Evolutionary conservation across 164 flowering plant species (phyloP).

Genomic region (Sextonia rubra): DNA sequence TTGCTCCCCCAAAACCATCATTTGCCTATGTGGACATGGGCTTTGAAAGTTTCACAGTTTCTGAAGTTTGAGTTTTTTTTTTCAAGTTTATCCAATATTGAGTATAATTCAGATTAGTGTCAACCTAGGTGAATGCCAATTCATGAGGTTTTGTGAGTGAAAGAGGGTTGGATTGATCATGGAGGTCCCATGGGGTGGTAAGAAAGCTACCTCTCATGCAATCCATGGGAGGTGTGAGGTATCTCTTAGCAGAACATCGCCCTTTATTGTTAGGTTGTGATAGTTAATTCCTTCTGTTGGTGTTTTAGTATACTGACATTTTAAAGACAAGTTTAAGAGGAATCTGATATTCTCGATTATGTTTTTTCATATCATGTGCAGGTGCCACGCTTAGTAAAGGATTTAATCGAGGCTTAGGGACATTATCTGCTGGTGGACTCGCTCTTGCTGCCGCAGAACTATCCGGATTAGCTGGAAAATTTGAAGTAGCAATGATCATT

Average conservation of each 20-base stretch:
- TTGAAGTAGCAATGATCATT: conserved; percentile 46
- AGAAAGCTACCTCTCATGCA: too few species aligned
- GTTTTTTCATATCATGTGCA: conserved; percentile 11
- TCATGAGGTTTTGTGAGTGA: too few species aligned
- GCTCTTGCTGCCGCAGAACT: conserved; percentile 64
- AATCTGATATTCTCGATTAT: background rate
- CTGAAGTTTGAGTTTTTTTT: too few species aligned
- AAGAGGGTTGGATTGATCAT: too few species aligned
- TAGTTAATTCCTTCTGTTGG: background rate
- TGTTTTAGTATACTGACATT: background rate
- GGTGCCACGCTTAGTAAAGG: conserved; percentile 92
- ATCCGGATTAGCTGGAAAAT: conserved; percentile 34
- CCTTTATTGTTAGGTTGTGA: too few species aligned
- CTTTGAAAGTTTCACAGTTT: too few species aligned
- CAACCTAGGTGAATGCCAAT: background rate
- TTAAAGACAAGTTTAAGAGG: background rate
- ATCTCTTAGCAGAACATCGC: too few species aligned
- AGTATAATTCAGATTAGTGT: background rate
- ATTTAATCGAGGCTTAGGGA: conserved; percentile 78
- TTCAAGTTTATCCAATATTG: too few species aligned
- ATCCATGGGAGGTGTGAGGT: too few species aligned
- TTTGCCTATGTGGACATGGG: too few species aligned
- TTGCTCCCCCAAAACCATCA: too few species aligned
- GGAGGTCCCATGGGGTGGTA: too few species aligned
- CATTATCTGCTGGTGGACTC: conserved; percentile 78